These are phyloP conservation scores for Suhomyces vadensis DNA, from an alignment of 805 yeast genomes.

Conservation along the genomic window DNA sequence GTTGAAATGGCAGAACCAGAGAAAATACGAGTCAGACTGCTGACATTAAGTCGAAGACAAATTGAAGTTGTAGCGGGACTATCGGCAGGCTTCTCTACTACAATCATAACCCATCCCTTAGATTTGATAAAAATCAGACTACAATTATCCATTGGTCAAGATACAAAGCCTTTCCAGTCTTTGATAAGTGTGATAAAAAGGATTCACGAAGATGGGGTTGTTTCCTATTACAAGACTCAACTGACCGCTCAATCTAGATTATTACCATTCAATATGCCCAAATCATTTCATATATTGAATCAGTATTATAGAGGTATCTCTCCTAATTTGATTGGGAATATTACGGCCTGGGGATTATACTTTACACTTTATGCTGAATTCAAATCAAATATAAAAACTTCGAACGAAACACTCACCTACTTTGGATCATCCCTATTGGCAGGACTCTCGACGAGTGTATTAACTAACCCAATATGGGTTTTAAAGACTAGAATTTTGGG, in stretches of 20 bases:
- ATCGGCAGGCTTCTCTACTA: conserved; percentile 77
- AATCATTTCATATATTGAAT: conserved; percentile 10
- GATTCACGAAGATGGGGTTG: conserved; percentile 21
- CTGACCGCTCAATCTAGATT: not conserved
- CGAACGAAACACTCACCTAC: conserved; percentile 27
- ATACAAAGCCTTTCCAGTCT: conserved; percentile 20
- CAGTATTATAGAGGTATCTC: conserved; percentile 69
- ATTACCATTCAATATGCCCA: not conserved
- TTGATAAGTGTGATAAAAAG: conserved; percentile 20
- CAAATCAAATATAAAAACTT: conserved; percentile 33
- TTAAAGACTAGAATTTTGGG: conserved; percentile 85
- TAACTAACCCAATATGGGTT: conserved; percentile 96
- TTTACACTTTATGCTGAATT: conserved; percentile 72
- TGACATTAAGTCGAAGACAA: conserved; percentile 22
- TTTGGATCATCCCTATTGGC: conserved; percentile 49
- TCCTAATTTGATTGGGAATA: conserved; percentile 81
- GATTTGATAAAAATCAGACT: conserved; percentile 83
- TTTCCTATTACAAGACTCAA: conserved; percentile 9
- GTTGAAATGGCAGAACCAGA: not conserved
- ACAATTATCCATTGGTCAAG: conserved; percentile 48
- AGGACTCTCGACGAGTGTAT: conserved; percentile 69
- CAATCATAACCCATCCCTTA: conserved; percentile 82
- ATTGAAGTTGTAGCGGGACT: conserved; percentile 71
- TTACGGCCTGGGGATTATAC: conserved; percentile 86
- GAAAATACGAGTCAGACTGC: conserved; percentile 1